A percentile compares a stretch with the other conserved stretches of the same genome.
phyloP scores from a whole-genome alignment of 2,329 filamentous ascomycete species.

The Xylaria sp. region DNA sequence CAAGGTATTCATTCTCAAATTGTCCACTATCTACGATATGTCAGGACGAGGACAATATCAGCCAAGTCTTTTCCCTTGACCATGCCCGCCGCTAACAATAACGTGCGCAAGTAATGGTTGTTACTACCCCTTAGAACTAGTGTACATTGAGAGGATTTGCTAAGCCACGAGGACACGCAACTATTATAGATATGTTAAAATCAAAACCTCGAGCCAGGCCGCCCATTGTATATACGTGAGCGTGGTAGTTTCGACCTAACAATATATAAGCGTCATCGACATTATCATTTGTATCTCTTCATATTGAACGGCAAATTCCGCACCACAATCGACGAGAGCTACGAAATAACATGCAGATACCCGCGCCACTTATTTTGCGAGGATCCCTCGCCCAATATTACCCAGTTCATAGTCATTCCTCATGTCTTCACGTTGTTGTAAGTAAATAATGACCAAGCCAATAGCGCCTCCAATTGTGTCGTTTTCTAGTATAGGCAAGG shows the following conservation, averaged over 20 bases:
- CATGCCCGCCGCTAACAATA: not conserved
- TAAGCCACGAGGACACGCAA: not conserved
- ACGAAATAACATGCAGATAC: not conserved
- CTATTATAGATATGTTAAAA: not conserved
- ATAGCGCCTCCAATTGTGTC: not conserved
- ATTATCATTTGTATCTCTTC: not conserved
- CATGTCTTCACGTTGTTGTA: not conserved
- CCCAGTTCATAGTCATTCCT: not conserved
- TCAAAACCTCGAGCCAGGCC: not conserved
- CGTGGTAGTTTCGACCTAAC: not conserved
- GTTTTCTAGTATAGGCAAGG: not conserved
- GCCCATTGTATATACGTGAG: not conserved
- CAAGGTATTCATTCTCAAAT: not conserved
- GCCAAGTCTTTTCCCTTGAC: not conserved
- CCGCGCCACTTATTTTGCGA: not conserved
- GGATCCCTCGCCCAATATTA: not conserved
- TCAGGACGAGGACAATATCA: not conserved
- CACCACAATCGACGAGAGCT: not conserved
- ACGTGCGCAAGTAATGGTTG: not conserved
- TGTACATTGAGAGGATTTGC: too few relatives aligned
- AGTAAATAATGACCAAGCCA: not conserved
- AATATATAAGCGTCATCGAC: not conserved
- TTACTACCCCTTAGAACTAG: not conserved
- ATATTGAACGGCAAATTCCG: constrained; percentile 25
- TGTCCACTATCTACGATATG: not conserved